phyloP scores from a whole-genome alignment of 306 rosid species.

The Vigna hirtella region DNA sequence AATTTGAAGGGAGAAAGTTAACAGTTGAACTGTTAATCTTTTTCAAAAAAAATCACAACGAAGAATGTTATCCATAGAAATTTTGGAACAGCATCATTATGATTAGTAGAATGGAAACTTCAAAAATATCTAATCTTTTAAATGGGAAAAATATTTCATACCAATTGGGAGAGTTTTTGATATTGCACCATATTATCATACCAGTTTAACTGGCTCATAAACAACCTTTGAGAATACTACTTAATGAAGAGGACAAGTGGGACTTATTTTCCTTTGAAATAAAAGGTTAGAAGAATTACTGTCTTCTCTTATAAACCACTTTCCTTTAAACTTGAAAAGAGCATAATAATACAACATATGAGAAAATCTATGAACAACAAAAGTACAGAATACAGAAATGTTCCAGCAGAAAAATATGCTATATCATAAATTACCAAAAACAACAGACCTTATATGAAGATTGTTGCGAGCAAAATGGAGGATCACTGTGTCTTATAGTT shows the following conservation, averaged over 20 bases:
- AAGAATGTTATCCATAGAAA: not conserved
- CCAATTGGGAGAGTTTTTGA: not conserved
- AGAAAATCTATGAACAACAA: conserved; percentile 7
- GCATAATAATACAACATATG: not conserved
- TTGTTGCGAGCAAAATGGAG: conserved; percentile 35
- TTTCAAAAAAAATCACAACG: conserved; percentile 7
- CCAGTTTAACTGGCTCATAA: not conserved
- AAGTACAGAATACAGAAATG: conserved; percentile 11
- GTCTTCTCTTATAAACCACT: conserved; percentile 5
- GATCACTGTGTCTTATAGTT: conserved; percentile 34
- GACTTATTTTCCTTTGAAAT: not conserved
- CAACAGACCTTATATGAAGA: conserved; percentile 44
- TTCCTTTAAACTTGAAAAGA: conserved; percentile 22
- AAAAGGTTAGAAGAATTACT: not conserved
- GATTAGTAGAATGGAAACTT: not conserved
- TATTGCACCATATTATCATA: conserved; percentile 12
- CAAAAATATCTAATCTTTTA: not conserved
- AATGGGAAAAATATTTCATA: not conserved
- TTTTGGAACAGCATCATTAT: not conserved
- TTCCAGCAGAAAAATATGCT: conserved; percentile 11
- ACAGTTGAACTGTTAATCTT: not conserved
- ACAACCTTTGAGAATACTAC: not conserved
- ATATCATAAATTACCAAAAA: conserved; percentile 16
- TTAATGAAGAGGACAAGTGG: conserved; percentile 3
- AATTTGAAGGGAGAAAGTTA: no score